Conservation (phyloP, 257 asterid species). For the Solanum sparsipilum region DNA sequence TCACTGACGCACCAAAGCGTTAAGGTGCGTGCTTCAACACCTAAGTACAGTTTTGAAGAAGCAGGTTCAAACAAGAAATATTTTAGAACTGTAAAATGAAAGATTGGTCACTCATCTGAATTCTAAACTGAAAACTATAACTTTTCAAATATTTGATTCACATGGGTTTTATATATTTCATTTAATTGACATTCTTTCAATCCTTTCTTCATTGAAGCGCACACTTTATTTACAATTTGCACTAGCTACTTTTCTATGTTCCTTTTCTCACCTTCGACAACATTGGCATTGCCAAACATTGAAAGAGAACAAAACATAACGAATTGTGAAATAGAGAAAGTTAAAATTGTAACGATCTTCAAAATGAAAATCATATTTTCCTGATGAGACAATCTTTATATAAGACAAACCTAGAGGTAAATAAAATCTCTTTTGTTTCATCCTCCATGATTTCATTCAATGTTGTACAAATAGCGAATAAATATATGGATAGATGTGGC, state of each 20-base stretch:
- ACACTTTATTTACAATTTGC: background rate
- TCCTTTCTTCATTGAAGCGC: background rate
- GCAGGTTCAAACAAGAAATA: background rate
- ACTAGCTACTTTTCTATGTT: background rate
- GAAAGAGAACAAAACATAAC: background rate
- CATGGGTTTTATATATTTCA: background rate
- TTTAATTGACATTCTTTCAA: background rate
- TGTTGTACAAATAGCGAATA: background rate
- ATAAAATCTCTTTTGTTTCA: background rate
- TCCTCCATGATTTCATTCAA: background rate
- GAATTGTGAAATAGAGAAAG: background rate
- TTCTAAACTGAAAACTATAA: background rate
- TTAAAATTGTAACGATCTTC: background rate
- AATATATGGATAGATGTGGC: background rate
- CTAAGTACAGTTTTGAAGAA: background rate
- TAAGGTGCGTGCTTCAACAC: background rate
- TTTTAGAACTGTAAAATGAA: background rate
- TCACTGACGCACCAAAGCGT: background rate
- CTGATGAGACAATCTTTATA: background rate
- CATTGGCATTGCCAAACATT: background rate
- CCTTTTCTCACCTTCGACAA: background rate
- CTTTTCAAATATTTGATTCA: background rate
- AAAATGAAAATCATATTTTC: background rate
- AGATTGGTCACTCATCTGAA: background rate
- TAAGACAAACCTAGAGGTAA: background rate